phyloP scores from a whole-genome alignment of 108 stramenopile species.

The Nitzschia sp. region DNA sequence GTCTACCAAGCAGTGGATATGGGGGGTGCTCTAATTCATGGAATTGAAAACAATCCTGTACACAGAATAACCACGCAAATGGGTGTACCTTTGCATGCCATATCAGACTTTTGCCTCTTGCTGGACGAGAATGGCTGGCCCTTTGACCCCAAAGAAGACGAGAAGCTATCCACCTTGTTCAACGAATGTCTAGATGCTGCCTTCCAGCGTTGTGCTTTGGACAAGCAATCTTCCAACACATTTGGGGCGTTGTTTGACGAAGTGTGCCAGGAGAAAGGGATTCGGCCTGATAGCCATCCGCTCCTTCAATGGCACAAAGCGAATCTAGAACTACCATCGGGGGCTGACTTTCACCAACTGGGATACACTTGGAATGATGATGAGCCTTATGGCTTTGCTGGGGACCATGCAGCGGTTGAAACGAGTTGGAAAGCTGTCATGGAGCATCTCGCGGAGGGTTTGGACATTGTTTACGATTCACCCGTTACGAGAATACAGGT shows the following conservation, averaged over 20 bases:
- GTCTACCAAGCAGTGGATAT: conserved; percentile 47
- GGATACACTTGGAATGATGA: conserved; percentile 92
- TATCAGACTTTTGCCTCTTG: conserved; percentile 38
- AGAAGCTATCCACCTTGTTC: conserved; percentile 57
- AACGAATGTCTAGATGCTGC: conserved; percentile 65
- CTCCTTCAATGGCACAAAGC: conserved; percentile 87
- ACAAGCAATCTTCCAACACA: conserved; percentile 6
- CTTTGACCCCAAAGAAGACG: conserved; percentile 60
- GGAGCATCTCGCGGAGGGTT: conserved; percentile 66
- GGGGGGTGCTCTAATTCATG: conserved; percentile 88
- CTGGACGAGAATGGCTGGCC: conserved; percentile 67
- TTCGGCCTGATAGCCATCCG: conserved; percentile 23
- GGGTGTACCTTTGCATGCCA: conserved; percentile 31
- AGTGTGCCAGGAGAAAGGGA: conserved; percentile 36
- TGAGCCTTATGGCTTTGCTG: conserved; percentile 88
- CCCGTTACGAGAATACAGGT: conserved; percentile 35
- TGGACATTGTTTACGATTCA: conserved; percentile 51
- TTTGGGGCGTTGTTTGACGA: conserved; percentile 46
- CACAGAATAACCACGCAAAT: conserved; percentile 53
- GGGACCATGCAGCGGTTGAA: conserved; percentile 86
- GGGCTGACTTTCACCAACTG: conserved; percentile 67
- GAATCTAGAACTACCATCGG: conserved; percentile 89
- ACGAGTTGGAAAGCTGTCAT: conserved; percentile 75
- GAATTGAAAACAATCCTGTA: conserved; percentile 81
- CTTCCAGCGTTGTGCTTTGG: conserved; percentile 28